Evolutionary conservation across 495 filamentous ascomycete genomes (phyloP).

Genomic region (Tuber microsphaerosporum): DNA sequence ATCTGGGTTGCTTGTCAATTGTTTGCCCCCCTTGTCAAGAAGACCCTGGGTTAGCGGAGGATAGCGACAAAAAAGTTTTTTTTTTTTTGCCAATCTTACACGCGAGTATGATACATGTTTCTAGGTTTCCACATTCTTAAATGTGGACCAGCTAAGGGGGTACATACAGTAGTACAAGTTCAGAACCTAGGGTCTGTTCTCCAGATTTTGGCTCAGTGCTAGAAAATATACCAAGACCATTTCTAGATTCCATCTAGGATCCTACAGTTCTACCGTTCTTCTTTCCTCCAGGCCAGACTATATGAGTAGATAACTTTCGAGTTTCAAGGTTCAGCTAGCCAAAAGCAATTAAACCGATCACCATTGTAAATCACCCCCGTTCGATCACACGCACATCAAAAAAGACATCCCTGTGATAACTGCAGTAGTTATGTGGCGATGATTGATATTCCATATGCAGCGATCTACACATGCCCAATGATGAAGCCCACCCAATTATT

Average conservation of each 20-base stretch:
- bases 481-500: background rate
- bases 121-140: background rate
- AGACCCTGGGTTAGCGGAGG: background rate
- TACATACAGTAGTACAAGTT: background rate
- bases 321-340: background rate
- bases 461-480: background rate
- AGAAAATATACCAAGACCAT: background rate
- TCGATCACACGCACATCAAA: background rate
- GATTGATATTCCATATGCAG: background rate
- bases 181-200: background rate
- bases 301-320: background rate
- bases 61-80: background rate
- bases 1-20: background rate
- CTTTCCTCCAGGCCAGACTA: background rate
- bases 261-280: background rate
- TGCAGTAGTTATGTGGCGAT: background rate
- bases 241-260: background rate
- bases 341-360: background rate
- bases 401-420: background rate
- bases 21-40: background rate
- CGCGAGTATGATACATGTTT: background rate
- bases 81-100: background rate
- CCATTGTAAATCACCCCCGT: background rate
- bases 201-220: background rate
- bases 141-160: background rate